These are phyloP conservation scores for Phylloporus arenicola DNA, from an alignment of 768 basidiomycete species.

Conservation along the genomic window DNA sequence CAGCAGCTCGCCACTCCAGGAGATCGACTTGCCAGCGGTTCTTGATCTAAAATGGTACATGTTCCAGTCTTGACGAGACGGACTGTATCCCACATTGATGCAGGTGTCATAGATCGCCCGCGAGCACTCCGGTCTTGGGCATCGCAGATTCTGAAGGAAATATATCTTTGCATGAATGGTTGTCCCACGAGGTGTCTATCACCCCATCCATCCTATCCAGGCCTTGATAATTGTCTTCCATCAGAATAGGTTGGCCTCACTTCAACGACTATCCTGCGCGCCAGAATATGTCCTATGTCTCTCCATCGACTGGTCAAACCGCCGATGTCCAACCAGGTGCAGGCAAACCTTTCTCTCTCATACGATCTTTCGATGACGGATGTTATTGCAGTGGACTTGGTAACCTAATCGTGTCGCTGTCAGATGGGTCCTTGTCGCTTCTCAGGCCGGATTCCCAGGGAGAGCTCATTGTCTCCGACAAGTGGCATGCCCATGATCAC, in stretches of 20 bases:
- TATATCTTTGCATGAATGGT: conserved; percentile 59
- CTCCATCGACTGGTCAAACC: conserved; percentile 90
- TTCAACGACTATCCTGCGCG: conserved; percentile 45
- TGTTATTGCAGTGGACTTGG: conserved; percentile 39
- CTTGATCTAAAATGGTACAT: conserved; percentile 91
- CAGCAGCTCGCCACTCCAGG: conserved; percentile 54
- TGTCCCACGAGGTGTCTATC: conserved; percentile 39
- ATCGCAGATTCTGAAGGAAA: conserved; percentile 85
- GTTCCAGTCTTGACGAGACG: background rate
- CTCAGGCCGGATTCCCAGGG: conserved; percentile 44
- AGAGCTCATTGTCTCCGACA: conserved; percentile 42
- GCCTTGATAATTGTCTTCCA: conserved; percentile 1
- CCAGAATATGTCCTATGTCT: conserved; percentile 67
- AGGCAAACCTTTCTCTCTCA: conserved; percentile 12
- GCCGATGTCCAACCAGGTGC: conserved; percentile 47
- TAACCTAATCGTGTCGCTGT: conserved; percentile 74
- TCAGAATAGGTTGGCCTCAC: conserved; percentile 37
- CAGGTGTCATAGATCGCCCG: conserved; percentile 55
- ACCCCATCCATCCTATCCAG: background rate
- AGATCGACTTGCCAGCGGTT: conserved; percentile 72
- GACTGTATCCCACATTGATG: conserved; percentile 2
- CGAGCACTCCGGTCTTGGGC: conserved; percentile 48
- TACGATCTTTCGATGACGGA: background rate
- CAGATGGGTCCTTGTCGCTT: conserved; percentile 69
- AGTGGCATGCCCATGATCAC: conserved; percentile 86